phyloP scores from a whole-genome alignment of 345 rosid genomes.

The Melastoma malabathricum region DNA sequence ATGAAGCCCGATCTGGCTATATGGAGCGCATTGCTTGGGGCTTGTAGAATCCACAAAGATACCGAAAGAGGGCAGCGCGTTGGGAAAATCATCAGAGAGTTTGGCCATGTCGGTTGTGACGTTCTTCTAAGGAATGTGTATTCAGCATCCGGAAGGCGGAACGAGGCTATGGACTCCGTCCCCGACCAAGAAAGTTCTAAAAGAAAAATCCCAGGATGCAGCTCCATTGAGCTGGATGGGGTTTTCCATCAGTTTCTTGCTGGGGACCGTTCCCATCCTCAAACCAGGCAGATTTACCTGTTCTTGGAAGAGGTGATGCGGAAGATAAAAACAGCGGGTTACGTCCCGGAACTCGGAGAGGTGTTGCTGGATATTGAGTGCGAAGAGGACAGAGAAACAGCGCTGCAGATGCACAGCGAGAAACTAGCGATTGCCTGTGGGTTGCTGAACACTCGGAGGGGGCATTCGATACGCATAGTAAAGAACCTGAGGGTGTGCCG shows the following conservation, averaged over 20 bases:
- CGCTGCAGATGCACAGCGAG: slow-evolving; percentile 51
- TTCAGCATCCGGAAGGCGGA: slow-evolving; percentile 50
- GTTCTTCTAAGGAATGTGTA: slow-evolving; percentile 49
- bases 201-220: slow-evolving; percentile 62
- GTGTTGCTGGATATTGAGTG: slow-evolving; percentile 25
- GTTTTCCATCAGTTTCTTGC: slow-evolving; percentile 53
- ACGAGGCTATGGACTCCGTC: slow-evolving; percentile 39
- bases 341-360: slow-evolving; percentile 27
- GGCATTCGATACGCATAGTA: slow-evolving; percentile 36
- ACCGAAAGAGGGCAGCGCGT: slow-evolving; percentile 61
- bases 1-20: slow-evolving; percentile 45
- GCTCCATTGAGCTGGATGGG: slow-evolving; percentile 61
- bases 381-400: slow-evolving; percentile 38
- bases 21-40: slow-evolving; percentile 93
- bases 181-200: slow-evolving; percentile 37
- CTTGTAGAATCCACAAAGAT: slow-evolving; percentile 48
- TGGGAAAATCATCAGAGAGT: slow-evolving; percentile 44
- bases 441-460: slow-evolving; percentile 25
- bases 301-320: slow-evolving; percentile 34
- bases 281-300: slow-evolving; percentile 31
- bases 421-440: slow-evolving; percentile 68
- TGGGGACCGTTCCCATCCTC: slow-evolving; percentile 47
- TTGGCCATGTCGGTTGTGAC: slow-evolving; percentile 77
- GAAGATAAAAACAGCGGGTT: slow-evolving; percentile 31
- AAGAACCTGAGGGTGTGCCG: slow-evolving; percentile 68